Percentiles rank a stretch among this genome's conserved stretches.
phyloP scores from a whole-genome alignment of 139 green algal species.

The Edaphochlamys debaryana region DNA sequence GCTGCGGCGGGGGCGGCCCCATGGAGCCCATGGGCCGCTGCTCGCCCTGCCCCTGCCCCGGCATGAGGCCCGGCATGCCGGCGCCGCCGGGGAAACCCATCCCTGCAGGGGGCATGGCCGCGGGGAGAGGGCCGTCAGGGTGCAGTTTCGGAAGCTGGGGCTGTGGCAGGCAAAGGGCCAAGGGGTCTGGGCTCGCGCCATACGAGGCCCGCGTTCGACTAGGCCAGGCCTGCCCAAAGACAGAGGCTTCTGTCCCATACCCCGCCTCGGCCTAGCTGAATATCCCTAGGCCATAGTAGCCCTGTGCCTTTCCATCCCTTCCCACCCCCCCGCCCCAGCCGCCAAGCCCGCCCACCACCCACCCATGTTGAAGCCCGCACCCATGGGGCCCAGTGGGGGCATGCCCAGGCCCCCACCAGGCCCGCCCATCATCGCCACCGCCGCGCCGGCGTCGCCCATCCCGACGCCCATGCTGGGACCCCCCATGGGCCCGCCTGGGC shows the following conservation, averaged over 20 bases:
- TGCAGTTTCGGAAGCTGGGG: too few relatives aligned
- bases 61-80: slow-evolving; percentile 22
- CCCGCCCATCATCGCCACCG: not conserved
- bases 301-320: too few relatives aligned
- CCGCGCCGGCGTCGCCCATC: not conserved
- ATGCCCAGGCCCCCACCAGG: slow-evolving; percentile 5
- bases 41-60: not conserved
- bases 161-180: too few relatives aligned
- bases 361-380: not conserved
- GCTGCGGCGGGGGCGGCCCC: not conserved
- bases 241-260: too few relatives aligned
- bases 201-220: too few relatives aligned
- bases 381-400: not conserved
- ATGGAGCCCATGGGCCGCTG: too few relatives aligned
- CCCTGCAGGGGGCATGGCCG: not conserved
- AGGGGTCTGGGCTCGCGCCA: too few relatives aligned
- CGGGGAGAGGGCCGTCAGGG: too few relatives aligned
- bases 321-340: not conserved
- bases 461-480: not conserved
- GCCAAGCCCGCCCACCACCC: not conserved
- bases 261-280: too few relatives aligned
- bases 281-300: too few relatives aligned
- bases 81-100: not conserved
- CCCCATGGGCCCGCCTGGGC: slow-evolving; percentile 1
- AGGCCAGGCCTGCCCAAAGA: too few relatives aligned